Conservation (phyloP, 306 rosid species). For the Geum urbanum region DNA sequence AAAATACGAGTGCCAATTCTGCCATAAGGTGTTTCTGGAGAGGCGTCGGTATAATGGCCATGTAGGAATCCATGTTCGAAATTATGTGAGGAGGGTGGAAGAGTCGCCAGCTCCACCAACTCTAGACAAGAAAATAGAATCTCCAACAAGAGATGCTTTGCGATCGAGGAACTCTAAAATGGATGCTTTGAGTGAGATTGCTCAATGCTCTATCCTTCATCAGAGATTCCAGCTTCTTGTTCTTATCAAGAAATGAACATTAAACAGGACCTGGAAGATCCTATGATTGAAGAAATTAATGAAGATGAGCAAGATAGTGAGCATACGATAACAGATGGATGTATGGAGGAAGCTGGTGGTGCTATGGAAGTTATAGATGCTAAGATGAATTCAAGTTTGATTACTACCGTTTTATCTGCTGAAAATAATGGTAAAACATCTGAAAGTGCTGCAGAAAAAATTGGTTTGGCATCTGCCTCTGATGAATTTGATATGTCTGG, state of each 20-base stretch:
- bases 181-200: conserved; percentile 87
- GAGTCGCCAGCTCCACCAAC: conserved; percentile 44
- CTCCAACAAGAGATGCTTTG: conserved; percentile 47
- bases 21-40: conserved; percentile 78
- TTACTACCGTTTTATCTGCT: conserved; percentile 23
- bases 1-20: conserved; percentile 89
- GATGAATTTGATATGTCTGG: conserved; percentile 35
- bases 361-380: conserved; percentile 31
- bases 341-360: conserved; percentile 33
- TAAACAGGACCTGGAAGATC: conserved; percentile 41
- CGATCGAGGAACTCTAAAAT: conserved; percentile 66
- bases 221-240: conserved; percentile 29
- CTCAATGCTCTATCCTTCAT: conserved; percentile 64
- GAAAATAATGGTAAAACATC: conserved; percentile 27
- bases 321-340: conserved; percentile 32
- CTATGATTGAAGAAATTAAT: conserved; percentile 25
- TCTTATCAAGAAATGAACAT: conserved; percentile 29
- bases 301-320: conserved; percentile 39
- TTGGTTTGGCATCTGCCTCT: conserved; percentile 23
- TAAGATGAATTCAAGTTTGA: conserved; percentile 30
- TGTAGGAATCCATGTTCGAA: conserved; percentile 88
- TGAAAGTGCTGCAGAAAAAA: conserved; percentile 27
- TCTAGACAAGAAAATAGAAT: conserved; percentile 29
- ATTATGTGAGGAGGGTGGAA: conserved; percentile 66
- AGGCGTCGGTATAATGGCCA: conserved; percentile 88